These are phyloP conservation scores for Agrostemma githago DNA, from an alignment of 148 eudicot species.

Conservation along the genomic window DNA sequence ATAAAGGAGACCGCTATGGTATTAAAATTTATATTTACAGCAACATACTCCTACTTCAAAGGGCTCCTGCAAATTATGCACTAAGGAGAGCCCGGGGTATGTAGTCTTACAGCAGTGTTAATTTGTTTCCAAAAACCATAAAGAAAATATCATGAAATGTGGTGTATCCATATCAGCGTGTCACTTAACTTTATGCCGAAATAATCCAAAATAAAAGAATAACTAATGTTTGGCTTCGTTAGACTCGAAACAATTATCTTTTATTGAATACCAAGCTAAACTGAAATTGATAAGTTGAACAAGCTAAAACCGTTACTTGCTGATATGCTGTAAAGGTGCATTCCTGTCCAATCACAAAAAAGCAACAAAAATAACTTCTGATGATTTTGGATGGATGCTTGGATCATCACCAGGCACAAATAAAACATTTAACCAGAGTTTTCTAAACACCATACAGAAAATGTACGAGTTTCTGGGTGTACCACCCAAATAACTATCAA, in stretches of 20 bases:
- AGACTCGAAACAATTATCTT: background rate
- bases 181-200: background rate
- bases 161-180: background rate
- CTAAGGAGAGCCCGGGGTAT: no score
- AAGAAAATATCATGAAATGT: no score
- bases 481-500: no score
- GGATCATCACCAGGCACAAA: slow-evolving; percentile 3
- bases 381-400: background rate
- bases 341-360: slow-evolving; percentile 39
- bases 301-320: slow-evolving; percentile 49
- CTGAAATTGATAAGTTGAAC: background rate
- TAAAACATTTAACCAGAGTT: background rate
- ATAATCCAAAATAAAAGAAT: background rate
- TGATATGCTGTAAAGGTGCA: slow-evolving; percentile 39
- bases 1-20: background rate
- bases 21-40: no score
- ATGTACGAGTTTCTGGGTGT: background rate
- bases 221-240: background rate
- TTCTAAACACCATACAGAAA: background rate
- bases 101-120: no score
- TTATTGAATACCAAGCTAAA: background rate
- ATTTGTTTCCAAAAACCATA: no score
- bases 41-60: no score
- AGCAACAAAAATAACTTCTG: background rate
- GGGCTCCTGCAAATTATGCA: no score